A percentile compares a stretch with the other conserved stretches of the same genome.
Evolutionary conservation across 2,329 filamentous ascomycete species (phyloP).

Genomic region (Didymella lethalis): DNA sequence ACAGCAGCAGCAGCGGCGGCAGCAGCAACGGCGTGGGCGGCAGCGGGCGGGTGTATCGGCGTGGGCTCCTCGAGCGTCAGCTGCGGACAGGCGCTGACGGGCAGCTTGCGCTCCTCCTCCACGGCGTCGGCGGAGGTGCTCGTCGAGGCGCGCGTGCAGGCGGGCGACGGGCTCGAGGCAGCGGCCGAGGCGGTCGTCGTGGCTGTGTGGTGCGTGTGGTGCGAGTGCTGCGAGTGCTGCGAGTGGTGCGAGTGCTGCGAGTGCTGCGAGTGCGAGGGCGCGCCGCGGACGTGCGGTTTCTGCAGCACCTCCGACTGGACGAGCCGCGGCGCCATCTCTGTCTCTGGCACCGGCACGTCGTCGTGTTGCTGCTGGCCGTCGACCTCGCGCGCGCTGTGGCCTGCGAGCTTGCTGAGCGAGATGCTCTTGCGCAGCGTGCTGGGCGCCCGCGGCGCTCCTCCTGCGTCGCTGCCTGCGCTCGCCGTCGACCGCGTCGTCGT

Average conservation of each 20-base stretch:
- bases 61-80: constrained; percentile 48
- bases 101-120: background rate
- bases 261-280: constrained; percentile 17
- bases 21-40: background rate
- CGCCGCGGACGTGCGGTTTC: constrained; percentile 26
- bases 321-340: constrained; percentile 26
- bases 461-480: constrained; percentile 37
- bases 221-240: constrained; percentile 18
- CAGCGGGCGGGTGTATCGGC: constrained; percentile 36
- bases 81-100: constrained; percentile 5
- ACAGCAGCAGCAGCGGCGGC: background rate
- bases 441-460: constrained; percentile 11
- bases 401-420: constrained; percentile 45
- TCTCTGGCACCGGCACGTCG: constrained; percentile 18
- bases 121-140: constrained; percentile 11
- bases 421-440: constrained; percentile 40
- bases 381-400: constrained; percentile 12
- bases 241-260: constrained; percentile 16
- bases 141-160: constrained; percentile 20
- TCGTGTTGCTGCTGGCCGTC: constrained; percentile 4
- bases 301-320: constrained; percentile 39
- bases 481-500: constrained; percentile 36
- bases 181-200: constrained; percentile 11
- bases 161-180: constrained; percentile 9
- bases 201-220: constrained; percentile 19